Conservation (phyloP, 2,329 filamentous ascomycete genomes). For the Exserohilum rostratum region DNA sequence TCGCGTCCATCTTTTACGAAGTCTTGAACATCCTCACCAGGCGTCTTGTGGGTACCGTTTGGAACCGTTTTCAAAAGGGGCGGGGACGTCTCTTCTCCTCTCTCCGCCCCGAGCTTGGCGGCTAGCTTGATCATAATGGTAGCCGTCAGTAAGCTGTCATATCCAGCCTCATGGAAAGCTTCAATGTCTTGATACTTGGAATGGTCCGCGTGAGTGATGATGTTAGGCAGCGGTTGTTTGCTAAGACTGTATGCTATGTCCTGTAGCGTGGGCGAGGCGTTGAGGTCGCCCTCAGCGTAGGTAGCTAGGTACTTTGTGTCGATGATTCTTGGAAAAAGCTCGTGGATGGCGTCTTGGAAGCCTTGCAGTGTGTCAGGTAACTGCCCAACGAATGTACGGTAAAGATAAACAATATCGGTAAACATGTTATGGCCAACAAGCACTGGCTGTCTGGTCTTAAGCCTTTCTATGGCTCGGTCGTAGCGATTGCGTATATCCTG, state of each 20-base stretch:
- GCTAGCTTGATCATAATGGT: constrained; percentile 63
- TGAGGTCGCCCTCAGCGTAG: constrained; percentile 60
- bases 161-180: constrained; percentile 66
- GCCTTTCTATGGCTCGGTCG: constrained; percentile 47
- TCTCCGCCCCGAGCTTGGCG: constrained; percentile 55
- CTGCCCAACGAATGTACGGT: constrained; percentile 65
- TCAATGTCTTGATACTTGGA: constrained; percentile 50
- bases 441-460: constrained; percentile 57
- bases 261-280: constrained; percentile 56
- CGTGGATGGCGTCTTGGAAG: constrained; percentile 59
- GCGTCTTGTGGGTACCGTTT: not conserved
- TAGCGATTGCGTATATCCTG: constrained; percentile 47
- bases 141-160: constrained; percentile 66
- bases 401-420: constrained; percentile 68
- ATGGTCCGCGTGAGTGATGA: constrained; percentile 43
- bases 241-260: constrained; percentile 55
- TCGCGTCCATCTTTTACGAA: constrained; percentile 24
- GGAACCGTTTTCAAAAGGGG: not conserved
- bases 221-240: constrained; percentile 50
- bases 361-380: constrained; percentile 61
- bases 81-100: constrained; percentile 1
- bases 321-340: constrained; percentile 62
- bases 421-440: constrained; percentile 71
- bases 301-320: constrained; percentile 70
- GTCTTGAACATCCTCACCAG: constrained; percentile 13